Base-by-base conservation (phyloP, 257 asterid species). In the Schizonepeta tenuifolia region DNA sequence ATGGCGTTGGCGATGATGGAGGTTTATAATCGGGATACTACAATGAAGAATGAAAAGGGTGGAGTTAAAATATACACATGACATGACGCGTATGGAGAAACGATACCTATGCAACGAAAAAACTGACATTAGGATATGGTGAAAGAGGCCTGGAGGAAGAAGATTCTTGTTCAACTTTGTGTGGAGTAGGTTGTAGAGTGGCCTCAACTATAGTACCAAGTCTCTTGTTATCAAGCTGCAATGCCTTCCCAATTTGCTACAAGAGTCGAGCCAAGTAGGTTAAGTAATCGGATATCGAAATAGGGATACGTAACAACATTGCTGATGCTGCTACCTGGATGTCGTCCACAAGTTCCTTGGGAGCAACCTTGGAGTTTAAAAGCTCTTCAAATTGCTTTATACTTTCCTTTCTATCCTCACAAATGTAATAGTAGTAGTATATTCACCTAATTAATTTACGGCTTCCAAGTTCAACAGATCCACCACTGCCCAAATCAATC, bases 11-110 rank as follows among this genome's bases (percentile, higher is more conserved):
- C 2, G 97, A 88, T 7, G 97, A 55, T 65, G 97, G 97, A 71
- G 95, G 97, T 71, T 81, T 90, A 81, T 71, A 82, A 73, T 90
- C 97, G 15, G 95, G 95, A 79, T 88, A 90, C 95, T 90, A 90
- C 90, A 81, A 70, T 47, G 38, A 38, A 4, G 17, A 35, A 67
- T 14, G 13, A 55, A 64, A 3, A 53, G 5, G 2, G 26, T 12
- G 7, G 40, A 10, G 35, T 55, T 4, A 57, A 10, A 55, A 9
- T 20, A 55, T 10, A 55, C n/a, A 21, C 61, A 9, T 4, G 15
- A 22, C 35, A 1, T 22, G n/a, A n/a, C n/a, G n/a, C n/a, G 61
- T 12, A 55, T 21, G 3, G 7, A 55, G 11, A 36, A 21, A 21
- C 1, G 22, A 49, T 1, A 9, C 36, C 36, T 9, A 38, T 38